phyloP scores from a whole-genome alignment of 1,284 basidiomycete species.

The Puccinia novopanici region DNA sequence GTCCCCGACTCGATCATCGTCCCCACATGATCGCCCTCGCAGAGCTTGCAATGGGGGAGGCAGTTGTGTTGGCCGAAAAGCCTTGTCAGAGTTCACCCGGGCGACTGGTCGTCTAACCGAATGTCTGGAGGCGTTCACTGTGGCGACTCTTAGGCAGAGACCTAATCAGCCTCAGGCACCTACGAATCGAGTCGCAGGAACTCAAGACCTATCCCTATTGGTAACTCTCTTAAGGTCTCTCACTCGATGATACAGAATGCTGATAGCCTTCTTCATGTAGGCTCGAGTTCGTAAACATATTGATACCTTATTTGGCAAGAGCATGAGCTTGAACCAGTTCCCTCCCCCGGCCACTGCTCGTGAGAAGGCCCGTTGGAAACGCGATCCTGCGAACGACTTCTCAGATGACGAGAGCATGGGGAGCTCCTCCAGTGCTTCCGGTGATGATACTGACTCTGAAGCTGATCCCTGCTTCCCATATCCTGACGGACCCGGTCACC shows the following conservation, averaged over 20 bases:
- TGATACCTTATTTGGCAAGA: constrained; percentile 27
- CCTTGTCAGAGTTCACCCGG: background rate
- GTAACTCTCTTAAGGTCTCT: background rate
- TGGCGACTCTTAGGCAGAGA: background rate
- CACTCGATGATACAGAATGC: background rate
- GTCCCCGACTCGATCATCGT: background rate
- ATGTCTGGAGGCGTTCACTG: background rate
- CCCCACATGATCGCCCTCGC: background rate
- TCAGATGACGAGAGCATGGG: background rate
- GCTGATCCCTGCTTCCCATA: constrained; percentile 23
- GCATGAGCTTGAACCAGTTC: background rate
- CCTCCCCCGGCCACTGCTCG: constrained; percentile 30
- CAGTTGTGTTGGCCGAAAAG: too few species aligned
- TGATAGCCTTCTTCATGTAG: background rate
- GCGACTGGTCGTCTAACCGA: background rate
- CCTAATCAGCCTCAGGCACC: background rate
- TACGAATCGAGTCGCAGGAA: too few species aligned
- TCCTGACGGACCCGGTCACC: constrained; percentile 34
- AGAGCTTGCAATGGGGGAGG: background rate
- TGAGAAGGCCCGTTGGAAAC: constrained; percentile 7
- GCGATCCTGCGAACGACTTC: background rate
- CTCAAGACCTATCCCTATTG: constrained; percentile 2
- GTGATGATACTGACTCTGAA: constrained; percentile 1
- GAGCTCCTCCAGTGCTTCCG: background rate
- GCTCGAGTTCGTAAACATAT: constrained; percentile 11